Evolutionary conservation across 2,329 filamentous ascomycete genomes (phyloP).

Genomic region (Dothistroma septosporum): DNA sequence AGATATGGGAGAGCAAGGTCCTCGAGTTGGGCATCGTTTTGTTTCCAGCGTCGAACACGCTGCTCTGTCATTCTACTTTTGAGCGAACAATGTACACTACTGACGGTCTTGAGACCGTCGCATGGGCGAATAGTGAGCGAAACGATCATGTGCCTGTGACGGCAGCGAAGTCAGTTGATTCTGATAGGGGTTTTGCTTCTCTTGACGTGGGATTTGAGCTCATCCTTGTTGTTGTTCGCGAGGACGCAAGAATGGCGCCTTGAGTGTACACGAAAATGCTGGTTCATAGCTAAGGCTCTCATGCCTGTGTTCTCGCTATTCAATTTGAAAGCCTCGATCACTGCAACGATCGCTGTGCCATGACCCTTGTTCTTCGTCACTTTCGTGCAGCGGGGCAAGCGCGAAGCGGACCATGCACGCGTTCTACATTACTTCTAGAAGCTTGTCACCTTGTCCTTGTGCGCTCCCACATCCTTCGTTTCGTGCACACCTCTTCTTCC

Average conservation of each 20-base stretch:
- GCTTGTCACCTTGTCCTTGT: constrained; percentile 1
- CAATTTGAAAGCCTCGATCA: background rate
- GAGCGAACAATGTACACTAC: constrained; percentile 1
- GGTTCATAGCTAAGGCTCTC: too few species aligned
- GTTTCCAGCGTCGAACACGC: background rate
- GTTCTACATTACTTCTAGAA: background rate
- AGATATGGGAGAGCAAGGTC: background rate
- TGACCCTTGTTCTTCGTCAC: background rate
- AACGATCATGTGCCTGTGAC: background rate
- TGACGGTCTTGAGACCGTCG: background rate
- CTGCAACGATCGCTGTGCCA: background rate
- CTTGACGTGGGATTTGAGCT: background rate
- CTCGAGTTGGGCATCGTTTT: background rate
- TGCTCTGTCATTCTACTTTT: background rate
- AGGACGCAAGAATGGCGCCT: background rate
- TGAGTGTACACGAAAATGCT: background rate
- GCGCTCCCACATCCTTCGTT: background rate
- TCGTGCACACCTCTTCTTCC: background rate
- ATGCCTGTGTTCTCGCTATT: too few species aligned
- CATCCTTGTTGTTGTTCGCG: background rate
- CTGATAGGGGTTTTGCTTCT: background rate
- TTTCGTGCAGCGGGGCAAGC: background rate
- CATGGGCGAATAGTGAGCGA: background rate
- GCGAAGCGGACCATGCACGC: background rate
- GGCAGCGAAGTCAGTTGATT: background rate